A percentile compares a stretch with the other conserved stretches of the same genome.
Evolutionary conservation across 2,329 filamentous ascomycete genomes (phyloP).

Genomic region (Epichloe brachyelytri): DNA sequence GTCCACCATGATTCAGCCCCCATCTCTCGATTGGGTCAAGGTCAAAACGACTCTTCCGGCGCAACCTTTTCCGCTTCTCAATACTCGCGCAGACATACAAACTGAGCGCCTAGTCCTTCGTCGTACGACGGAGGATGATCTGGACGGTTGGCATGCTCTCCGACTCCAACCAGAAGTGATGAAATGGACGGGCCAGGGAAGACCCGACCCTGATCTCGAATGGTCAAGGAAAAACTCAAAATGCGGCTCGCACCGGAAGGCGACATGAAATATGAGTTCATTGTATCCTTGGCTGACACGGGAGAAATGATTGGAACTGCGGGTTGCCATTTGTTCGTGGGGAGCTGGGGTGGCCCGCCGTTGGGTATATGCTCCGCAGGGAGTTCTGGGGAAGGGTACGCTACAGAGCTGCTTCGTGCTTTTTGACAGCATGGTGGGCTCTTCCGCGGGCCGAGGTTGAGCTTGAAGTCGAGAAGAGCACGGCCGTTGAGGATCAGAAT

Average conservation of each 20-base stretch:
- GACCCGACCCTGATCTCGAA: conserved; percentile 28
- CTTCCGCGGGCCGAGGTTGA: conserved; percentile 33
- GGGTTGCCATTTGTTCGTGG: conserved; percentile 24
- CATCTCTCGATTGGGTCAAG: conserved; percentile 20
- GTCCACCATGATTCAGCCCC: background rate
- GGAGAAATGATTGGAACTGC: conserved; percentile 40
- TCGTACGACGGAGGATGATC: conserved; percentile 35
- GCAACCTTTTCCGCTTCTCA: conserved; percentile 26
- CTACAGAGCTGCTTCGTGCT: conserved; percentile 41
- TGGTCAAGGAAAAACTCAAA: conserved; percentile 29
- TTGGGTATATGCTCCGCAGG: conserved; percentile 44
- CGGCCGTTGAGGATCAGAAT: conserved; percentile 20
- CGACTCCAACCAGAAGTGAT: conserved; percentile 49
- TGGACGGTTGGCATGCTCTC: conserved; percentile 35
- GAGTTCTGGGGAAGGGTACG: conserved; percentile 44
- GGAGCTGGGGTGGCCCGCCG: conserved; percentile 39
- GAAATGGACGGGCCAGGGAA: conserved; percentile 37
- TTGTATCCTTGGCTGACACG: conserved; percentile 33
- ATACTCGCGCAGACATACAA: conserved; percentile 24
- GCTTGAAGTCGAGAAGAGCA: conserved; percentile 28
- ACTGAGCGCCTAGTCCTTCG: conserved; percentile 45
- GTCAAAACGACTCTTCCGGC: conserved; percentile 37
- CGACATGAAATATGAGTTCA: conserved; percentile 40
- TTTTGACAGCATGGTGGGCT: conserved; percentile 32
- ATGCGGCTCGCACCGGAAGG: conserved; percentile 36